These are phyloP conservation scores for Boechera divaricarpa DNA, from an alignment of 345 rosid genomes.

Conservation along the genomic window DNA sequence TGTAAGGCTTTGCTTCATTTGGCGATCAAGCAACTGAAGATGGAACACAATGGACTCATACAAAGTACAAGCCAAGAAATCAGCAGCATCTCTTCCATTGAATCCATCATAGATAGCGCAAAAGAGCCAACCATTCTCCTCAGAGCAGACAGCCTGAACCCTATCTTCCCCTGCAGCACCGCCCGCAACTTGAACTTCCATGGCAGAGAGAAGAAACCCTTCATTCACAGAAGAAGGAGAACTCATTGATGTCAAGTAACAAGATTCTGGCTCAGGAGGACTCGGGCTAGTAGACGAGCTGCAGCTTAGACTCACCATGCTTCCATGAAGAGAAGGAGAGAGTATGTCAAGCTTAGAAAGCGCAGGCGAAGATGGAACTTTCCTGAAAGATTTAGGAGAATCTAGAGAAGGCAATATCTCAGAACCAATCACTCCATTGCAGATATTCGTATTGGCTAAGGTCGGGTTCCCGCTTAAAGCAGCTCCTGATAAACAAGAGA, in stretches of 20 bases:
- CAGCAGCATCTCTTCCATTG: constrained; percentile 98
- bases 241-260: constrained; percentile 56
- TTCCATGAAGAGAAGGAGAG: constrained; percentile 88
- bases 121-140: constrained; percentile 91
- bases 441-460: constrained; percentile 90
- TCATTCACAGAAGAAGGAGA: constrained; percentile 66
- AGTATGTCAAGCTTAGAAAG: constrained; percentile 82
- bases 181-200: constrained; percentile 93
- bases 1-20: constrained; percentile 54
- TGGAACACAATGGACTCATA: constrained; percentile 72
- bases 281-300: constrained; percentile 67
- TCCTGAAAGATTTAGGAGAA: constrained; percentile 85
- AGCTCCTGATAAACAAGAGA: constrained; percentile 97
- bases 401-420: constrained; percentile 91
- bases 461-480: constrained; percentile 96
- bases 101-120: constrained; percentile 95
- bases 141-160: constrained; percentile 98
- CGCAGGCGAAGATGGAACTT: constrained; percentile 75
- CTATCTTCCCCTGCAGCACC: constrained; percentile 99
- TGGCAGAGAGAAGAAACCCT: constrained; percentile 60
- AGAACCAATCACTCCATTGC: constrained; percentile 84
- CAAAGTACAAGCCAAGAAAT: constrained; percentile 92
- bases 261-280: constrained; percentile 71
- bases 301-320: constrained; percentile 78
- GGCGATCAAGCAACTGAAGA: constrained; percentile 62